These are phyloP conservation scores for Centaurea solstitialis DNA, from an alignment of 129 eudicot species.

Conservation along the genomic window DNA sequence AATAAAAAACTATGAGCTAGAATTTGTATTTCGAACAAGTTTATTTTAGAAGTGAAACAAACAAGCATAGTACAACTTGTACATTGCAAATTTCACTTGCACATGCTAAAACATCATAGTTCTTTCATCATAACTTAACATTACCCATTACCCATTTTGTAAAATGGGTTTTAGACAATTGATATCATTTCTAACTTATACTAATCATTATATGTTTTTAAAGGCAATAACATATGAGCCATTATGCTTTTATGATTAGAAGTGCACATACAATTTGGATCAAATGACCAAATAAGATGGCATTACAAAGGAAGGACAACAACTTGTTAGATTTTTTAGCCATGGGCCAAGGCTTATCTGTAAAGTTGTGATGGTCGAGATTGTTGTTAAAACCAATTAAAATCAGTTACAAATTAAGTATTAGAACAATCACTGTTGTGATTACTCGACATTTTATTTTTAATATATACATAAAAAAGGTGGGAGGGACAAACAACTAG, in stretches of 20 bases:
- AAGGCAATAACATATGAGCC: neutral
- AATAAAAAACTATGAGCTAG: too few relatives aligned
- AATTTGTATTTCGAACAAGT: neutral
- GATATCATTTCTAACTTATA: neutral
- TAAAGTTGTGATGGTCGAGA: neutral
- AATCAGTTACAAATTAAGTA: neutral
- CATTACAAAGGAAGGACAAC: neutral
- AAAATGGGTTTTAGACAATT: too few relatives aligned
- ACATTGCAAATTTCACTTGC: neutral
- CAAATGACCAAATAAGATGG: neutral
- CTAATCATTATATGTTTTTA: too few relatives aligned
- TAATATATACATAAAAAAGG: neutral
- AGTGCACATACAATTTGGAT: neutral
- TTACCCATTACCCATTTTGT: too few relatives aligned
- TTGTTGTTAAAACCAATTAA: neutral
- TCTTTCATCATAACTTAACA: neutral
- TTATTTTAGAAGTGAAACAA: too few relatives aligned
- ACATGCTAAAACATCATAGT: neutral
- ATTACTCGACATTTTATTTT: neutral
- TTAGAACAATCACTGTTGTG: neutral
- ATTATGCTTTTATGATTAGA: neutral
- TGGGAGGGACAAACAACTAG: neutral
- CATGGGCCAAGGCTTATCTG: neutral
- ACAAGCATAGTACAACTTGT: neutral
- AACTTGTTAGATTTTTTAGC: neutral